A percentile compares a stretch with the other conserved stretches of the same genome.
Conservation (phyloP, 306 rosid genomes). For the Medicago ruthenica region DNA sequence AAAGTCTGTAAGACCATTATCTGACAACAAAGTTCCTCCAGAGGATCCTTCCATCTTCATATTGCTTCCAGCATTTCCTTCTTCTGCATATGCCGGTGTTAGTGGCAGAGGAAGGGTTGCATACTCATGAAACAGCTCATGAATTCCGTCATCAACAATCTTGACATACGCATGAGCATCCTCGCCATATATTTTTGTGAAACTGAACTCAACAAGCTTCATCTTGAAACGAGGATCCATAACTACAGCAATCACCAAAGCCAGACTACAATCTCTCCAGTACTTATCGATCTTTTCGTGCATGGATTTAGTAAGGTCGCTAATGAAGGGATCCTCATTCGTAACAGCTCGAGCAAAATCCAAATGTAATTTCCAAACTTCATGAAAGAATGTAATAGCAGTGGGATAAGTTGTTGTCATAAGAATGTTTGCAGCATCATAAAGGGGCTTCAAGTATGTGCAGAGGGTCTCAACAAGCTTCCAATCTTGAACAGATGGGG, state of each 20-base stretch:
- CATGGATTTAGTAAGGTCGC: constrained; percentile 61
- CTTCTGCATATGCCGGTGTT: constrained; percentile 79
- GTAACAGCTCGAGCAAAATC: constrained; percentile 62
- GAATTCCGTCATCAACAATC: constrained; percentile 87
- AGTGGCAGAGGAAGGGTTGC: constrained; percentile 78
- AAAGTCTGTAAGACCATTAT: constrained; percentile 84
- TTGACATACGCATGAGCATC: constrained; percentile 71
- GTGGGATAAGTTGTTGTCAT: constrained; percentile 64
- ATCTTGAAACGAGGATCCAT: constrained; percentile 98
- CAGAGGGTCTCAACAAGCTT: constrained; percentile 75
- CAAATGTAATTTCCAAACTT: constrained; percentile 86
- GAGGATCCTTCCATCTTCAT: constrained; percentile 51
- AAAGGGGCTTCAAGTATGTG: constrained; percentile 72
- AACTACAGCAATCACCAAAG: constrained; percentile 83
- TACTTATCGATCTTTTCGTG: constrained; percentile 70
- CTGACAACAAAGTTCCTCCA: constrained; percentile 64
- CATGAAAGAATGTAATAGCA: constrained; percentile 73
- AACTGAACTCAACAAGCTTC: constrained; percentile 97
- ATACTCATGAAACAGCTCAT: constrained; percentile 84
- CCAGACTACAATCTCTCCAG: constrained; percentile 83
- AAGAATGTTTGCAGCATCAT: constrained; percentile 76
- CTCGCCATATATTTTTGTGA: constrained; percentile 77
- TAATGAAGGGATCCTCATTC: constrained; percentile 69
- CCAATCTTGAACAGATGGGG: constrained; percentile 85
- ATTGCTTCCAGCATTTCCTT: constrained; percentile 58